These are phyloP conservation scores for Westerdykella aurantiaca DNA, from an alignment of 2,329 filamentous ascomycete genomes.

Conservation along the genomic window DNA sequence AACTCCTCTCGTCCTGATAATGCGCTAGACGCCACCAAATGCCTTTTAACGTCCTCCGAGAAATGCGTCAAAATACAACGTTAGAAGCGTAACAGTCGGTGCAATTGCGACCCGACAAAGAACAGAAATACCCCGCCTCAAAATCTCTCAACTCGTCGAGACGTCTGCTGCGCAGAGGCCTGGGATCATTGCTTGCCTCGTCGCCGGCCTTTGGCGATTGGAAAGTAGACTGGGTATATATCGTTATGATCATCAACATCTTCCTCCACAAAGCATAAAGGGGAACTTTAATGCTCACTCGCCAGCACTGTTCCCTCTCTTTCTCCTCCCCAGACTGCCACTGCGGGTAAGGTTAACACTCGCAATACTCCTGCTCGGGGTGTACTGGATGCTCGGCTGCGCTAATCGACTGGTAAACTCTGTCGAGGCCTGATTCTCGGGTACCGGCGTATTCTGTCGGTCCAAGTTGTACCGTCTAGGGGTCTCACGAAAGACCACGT, in stretches of 20 bases:
- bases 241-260: slow-evolving; percentile 24
- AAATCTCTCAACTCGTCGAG: too few species aligned
- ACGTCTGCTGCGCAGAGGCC: too few species aligned
- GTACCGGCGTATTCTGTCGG: slow-evolving; percentile 26
- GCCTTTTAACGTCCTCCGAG: too few species aligned
- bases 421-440: slow-evolving; percentile 24
- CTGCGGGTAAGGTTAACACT: slow-evolving; percentile 23
- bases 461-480: slow-evolving; percentile 24
- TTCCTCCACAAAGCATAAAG: slow-evolving; percentile 1
- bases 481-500: slow-evolving; percentile 23
- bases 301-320: slow-evolving; percentile 26
- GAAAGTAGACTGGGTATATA: slow-evolving; percentile 24
- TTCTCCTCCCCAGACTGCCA: slow-evolving; percentile 24
- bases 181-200: too few species aligned
- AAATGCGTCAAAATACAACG: too few species aligned
- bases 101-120: too few species aligned
- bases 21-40: too few species aligned
- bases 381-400: slow-evolving; percentile 15
- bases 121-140: too few species aligned
- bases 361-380: slow-evolving; percentile 23
- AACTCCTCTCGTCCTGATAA: too few species aligned
- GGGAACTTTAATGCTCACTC: slow-evolving; percentile 23
- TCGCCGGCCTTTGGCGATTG: too few species aligned
- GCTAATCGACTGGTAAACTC: slow-evolving; percentile 15
- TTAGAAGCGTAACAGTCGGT: too few species aligned